These are phyloP conservation scores for Cercospora sesami DNA, from an alignment of 2,329 filamentous ascomycete genomes.

Conservation along the genomic window DNA sequence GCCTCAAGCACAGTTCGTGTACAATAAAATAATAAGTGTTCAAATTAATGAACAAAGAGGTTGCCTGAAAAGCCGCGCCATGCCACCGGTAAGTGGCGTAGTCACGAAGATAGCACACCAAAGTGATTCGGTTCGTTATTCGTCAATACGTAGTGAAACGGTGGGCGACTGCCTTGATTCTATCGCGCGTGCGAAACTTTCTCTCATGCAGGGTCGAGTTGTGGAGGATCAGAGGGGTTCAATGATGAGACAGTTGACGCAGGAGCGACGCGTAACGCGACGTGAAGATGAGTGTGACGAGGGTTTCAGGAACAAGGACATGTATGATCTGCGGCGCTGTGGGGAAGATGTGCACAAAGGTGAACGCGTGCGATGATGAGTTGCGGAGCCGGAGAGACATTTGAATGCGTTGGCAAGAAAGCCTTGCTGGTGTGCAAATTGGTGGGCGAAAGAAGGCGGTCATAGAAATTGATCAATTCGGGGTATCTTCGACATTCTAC, in stretches of 20 bases:
- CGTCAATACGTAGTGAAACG: not conserved
- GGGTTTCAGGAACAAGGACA: not conserved
- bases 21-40: not conserved
- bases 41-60: not conserved
- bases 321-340: not conserved
- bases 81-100: not conserved
- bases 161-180: not conserved
- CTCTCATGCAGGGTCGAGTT: not conserved
- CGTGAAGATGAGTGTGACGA: not conserved
- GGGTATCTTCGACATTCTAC: not conserved
- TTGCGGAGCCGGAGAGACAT: not conserved
- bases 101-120: not conserved
- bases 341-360: not conserved
- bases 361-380: not conserved
- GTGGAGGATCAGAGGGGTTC: not conserved
- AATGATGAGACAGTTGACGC: not conserved
- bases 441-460: not conserved
- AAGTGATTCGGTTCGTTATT: not conserved
- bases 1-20: not conserved
- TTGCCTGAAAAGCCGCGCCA: not conserved
- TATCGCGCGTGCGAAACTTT: not conserved
- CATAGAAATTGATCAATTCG: not conserved
- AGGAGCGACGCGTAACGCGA: not conserved
- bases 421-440: not conserved
- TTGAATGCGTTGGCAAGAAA: not conserved